Base-by-base conservation (phyloP, 2,329 filamentous ascomycete species). In the Nemania serpens region DNA sequence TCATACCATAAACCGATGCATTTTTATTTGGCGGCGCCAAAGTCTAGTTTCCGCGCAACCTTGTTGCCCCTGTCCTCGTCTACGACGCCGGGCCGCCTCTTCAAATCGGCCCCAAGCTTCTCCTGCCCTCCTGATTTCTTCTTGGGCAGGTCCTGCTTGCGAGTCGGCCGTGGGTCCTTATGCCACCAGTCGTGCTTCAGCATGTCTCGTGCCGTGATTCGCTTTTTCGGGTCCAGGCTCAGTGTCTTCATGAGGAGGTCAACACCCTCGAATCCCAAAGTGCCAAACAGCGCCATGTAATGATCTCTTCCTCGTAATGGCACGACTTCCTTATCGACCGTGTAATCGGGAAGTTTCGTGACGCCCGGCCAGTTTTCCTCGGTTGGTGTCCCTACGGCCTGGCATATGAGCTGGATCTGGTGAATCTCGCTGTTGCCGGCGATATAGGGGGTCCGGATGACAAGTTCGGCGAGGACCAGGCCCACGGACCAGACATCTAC, bases 341-440 rank as follows among this genome's bases (percentile, higher is more conserved):
- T 86, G 76, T 95, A 99, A 61, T 89, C 89, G 13, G 88, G 87
- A 11, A 99, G 81, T 65, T 87, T 87, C 4, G 88, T 88, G 7
- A 99, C 93, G 29, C 94, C 94, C 0, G 95, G 93, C 95, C 95
- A 99, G 74, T 93, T 94, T 15, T 95, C 91, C 73, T 99, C 95
- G 4, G 88, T 95, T 0, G 95, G 95, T 0, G 93, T 96, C 59
- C 95, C 95, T 65, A 98, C 87, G 55, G 88, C 88, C 71, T 92
- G 87, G 73, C 89, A 92, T 65, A 98, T 96, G 68, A 94, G 84
- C 59, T 86, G 83, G 67, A 98, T 85, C 79, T 97, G 93, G 70
- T 94, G 87, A 65, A 98, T 82, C 74, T 98, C 95, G 1, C 87
- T 91, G 73, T 91, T 88, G 2, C 91, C 93, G 0, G 91, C 88